These are phyloP conservation scores for Phoma sp. DNA, from an alignment of 2,329 filamentous ascomycete genomes.

Conservation along the genomic window DNA sequence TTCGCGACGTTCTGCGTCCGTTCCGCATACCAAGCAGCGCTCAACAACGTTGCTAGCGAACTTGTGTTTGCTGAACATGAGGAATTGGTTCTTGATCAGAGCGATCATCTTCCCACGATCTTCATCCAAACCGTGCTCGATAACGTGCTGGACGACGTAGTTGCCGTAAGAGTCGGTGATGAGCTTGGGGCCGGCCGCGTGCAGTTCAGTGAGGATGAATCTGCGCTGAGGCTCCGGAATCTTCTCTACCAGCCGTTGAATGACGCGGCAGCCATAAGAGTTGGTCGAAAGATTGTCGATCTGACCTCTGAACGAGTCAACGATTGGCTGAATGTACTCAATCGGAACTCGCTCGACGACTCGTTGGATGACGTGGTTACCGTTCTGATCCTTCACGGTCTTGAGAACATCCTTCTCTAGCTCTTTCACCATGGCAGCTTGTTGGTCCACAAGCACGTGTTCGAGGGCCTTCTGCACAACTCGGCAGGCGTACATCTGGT, in stretches of 20 bases:
- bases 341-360: conserved; percentile 82
- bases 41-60: conserved; percentile 98
- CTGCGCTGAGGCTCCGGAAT: conserved; percentile 75
- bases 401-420: conserved; percentile 77
- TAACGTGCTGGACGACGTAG: conserved; percentile 94
- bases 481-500: conserved; percentile 91
- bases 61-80: conserved; percentile 89
- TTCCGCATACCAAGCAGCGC: conserved; percentile 80
- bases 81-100: conserved; percentile 74
- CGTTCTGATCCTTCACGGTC: conserved; percentile 86
- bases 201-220: conserved; percentile 79
- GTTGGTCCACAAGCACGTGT: conserved; percentile 89
- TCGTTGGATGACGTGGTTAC: conserved; percentile 97
- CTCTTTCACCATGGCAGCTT: conserved; percentile 82
- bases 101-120: conserved; percentile 77
- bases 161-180: conserved; percentile 92
- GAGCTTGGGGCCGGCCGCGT: conserved; percentile 72
- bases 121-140: conserved; percentile 75
- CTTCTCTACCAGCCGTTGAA: conserved; percentile 89
- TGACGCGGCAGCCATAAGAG: conserved; percentile 87
- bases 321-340: conserved; percentile 83
- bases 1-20: conserved; percentile 70
- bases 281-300: conserved; percentile 79
- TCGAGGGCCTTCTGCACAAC: conserved; percentile 97
- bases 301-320: conserved; percentile 78